Evolutionary conservation across 1,139 yeast genomes (phyloP), one percentile per base, ranked within the genome.

Genomic region (Scheffersomyces titani): DNA sequence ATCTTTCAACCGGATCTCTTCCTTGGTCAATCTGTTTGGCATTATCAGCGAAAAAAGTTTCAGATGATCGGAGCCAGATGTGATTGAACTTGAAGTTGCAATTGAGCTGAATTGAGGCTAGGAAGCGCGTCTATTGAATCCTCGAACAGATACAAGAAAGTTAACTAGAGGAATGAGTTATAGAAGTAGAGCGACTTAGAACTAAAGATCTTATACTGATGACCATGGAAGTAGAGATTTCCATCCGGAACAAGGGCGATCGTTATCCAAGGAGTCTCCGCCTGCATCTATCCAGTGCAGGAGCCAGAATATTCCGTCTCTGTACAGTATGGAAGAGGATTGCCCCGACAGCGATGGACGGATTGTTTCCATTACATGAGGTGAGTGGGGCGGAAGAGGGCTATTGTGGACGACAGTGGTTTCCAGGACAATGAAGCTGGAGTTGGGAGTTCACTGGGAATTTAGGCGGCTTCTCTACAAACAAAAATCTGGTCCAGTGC

Each of bases 1-100:
- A 62, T 88, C 86, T 49, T 72, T 67, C 52, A 92, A 81, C 56
- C 97, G 82, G 58, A 75, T 76, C 72, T 90, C 97, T 74, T 92
- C 97, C 16, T 83, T 85, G 18, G 82, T 78, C 50, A 75, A 59
- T 9, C 22, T 46, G 24, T 46, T 20, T 19, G 49, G 24, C 49
- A 46, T 46, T 46, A 22, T 46, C 24, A 30, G 40, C 40, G 40
- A 30, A 30, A 30, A 30, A 30, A 30, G 40, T 30, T 30, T 30
- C 40, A 30, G 40, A 30, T 11, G 13, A 30, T 9, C 40, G 16
- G n/a, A 30, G 24, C 40, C 40, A 30, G 40, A 30, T 30, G 16
- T 30, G 40, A 30, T 30, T 30, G 40, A 24, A 24, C 6, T 24
- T 30, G 40, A 24, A 24, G 9, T 30, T 30, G 40, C 9, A 30